phyloP scores from a whole-genome alignment of 1,284 basidiomycete genomes.

The Athelia psychrophila region DNA sequence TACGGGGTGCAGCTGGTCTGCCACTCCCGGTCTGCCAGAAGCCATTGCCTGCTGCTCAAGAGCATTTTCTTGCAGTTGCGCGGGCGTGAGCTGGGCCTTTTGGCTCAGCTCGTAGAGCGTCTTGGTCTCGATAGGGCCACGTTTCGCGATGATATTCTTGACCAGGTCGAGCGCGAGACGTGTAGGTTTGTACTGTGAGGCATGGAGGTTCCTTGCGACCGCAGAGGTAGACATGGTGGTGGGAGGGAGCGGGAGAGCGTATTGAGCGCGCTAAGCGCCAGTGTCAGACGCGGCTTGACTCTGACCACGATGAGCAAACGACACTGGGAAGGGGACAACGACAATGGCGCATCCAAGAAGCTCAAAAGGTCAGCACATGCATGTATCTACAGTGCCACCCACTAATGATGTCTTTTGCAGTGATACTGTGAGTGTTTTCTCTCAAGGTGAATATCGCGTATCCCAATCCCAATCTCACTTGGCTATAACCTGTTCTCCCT shows the following conservation, averaged over 20 bases:
- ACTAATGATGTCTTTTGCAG: conserved; percentile 33
- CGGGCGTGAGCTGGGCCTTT: background rate
- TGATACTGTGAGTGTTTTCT: conserved; percentile 62
- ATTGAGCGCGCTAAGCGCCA: too few relatives aligned
- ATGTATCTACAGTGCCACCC: conserved; percentile 7
- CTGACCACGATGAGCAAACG: conserved; percentile 49
- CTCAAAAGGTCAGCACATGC: conserved; percentile 55
- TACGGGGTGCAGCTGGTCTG: background rate
- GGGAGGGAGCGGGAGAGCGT: background rate
- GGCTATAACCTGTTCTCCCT: conserved; percentile 67
- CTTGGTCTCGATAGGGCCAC: background rate
- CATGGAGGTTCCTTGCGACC: background rate
- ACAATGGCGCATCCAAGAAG: conserved; percentile 55
- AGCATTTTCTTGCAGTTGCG: background rate
- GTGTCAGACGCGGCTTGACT: background rate
- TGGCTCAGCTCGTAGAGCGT: background rate
- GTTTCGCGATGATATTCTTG: background rate
- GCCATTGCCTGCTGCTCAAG: background rate
- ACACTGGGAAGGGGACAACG: conserved; percentile 47
- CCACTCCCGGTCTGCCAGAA: too few relatives aligned
- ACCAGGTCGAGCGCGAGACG: background rate
- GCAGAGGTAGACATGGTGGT: background rate
- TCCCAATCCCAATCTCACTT: conserved; percentile 47
- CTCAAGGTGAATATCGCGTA: conserved; percentile 69
- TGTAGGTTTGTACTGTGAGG: background rate